These are phyloP conservation scores for Opeltia flavorubescens DNA, from an alignment of 495 filamentous ascomycete species.

Conservation along the genomic window DNA sequence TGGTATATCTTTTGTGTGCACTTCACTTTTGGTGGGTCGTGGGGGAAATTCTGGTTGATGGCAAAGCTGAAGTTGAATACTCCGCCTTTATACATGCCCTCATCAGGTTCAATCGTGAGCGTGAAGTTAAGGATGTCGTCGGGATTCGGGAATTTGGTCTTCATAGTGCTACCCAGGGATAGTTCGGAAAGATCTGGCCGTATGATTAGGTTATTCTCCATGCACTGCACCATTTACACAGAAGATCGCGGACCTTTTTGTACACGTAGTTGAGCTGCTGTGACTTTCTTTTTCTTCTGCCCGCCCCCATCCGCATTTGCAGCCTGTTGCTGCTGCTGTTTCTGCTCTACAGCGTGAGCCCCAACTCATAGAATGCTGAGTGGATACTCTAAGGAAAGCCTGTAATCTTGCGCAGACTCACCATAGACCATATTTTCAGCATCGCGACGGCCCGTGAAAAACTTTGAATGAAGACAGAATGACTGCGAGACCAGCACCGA, in stretches of 20 bases:
- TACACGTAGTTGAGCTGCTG: constrained; percentile 84
- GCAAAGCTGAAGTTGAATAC: constrained; percentile 79
- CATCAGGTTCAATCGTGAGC: constrained; percentile 86
- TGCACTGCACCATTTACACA: constrained; percentile 1
- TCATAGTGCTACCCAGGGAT: constrained; percentile 81
- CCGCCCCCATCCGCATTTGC: constrained; percentile 66
- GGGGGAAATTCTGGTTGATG: constrained; percentile 90
- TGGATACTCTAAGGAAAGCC: neutral
- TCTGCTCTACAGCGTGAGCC: constrained; percentile 34
- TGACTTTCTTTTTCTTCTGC: constrained; percentile 94
- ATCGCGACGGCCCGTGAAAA: constrained; percentile 40
- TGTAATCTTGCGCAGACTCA: constrained; percentile 28
- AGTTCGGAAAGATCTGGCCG: constrained; percentile 77
- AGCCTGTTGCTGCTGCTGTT: constrained; percentile 89
- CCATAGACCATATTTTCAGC: constrained; percentile 99
- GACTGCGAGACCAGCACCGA: too few relatives aligned
- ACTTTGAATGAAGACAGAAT: neutral
- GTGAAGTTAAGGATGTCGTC: constrained; percentile 96
- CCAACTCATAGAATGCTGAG: neutral
- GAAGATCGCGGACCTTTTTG: constrained; percentile 62
- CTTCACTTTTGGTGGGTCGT: constrained; percentile 95
- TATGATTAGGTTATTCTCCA: neutral
- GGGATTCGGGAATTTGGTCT: constrained; percentile 80
- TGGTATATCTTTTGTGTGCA: constrained; percentile 98
- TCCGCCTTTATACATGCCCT: constrained; percentile 94